Percentiles rank a stretch among this genome's conserved stretches.
Evolutionary conservation across 2,329 filamentous ascomycete genomes (phyloP).

Genomic region (Penicillium sp.): DNA sequence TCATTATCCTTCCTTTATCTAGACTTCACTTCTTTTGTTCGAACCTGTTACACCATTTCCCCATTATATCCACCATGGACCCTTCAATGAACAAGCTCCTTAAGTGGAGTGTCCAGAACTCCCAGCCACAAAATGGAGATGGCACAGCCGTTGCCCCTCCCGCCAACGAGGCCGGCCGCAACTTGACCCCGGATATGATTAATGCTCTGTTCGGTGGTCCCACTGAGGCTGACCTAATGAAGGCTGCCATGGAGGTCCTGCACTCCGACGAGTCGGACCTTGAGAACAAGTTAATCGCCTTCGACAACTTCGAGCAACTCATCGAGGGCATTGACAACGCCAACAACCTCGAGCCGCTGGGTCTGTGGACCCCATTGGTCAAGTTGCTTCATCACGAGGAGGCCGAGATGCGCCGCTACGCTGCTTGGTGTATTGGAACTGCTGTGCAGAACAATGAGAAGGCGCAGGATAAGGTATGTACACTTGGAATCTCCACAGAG

Average conservation of each 20-base stretch:
- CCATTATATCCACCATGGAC: slow-evolving; percentile 44
- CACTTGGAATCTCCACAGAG: slow-evolving; percentile 42
- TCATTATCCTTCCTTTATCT: not conserved
- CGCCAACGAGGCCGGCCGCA: slow-evolving; percentile 33
- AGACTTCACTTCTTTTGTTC: not conserved
- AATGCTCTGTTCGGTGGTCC: slow-evolving; percentile 74
- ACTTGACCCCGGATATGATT: slow-evolving; percentile 66
- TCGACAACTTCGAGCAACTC: slow-evolving; percentile 92
- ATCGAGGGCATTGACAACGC: slow-evolving; percentile 94
- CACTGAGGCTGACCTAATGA: slow-evolving; percentile 90
- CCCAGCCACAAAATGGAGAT: slow-evolving; percentile 37
- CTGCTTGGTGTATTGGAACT: slow-evolving; percentile 90
- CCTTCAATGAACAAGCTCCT: slow-evolving; percentile 70
- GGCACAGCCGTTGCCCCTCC: slow-evolving; percentile 33
- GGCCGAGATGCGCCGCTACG: slow-evolving; percentile 70
- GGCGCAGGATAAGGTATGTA: slow-evolving; percentile 66
- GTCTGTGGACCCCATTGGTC: slow-evolving; percentile 78
- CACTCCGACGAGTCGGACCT: slow-evolving; percentile 61
- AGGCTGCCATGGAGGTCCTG: slow-evolving; percentile 73
- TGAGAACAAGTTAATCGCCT: slow-evolving; percentile 74
- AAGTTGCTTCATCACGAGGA: slow-evolving; percentile 65
- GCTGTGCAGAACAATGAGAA: slow-evolving; percentile 94
- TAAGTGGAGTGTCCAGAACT: slow-evolving; percentile 71
- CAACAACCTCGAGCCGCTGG: slow-evolving; percentile 78
- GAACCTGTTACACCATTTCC: not conserved